Base-by-base conservation (phyloP, 2,329 filamentous ascomycete species). In the Zasmidium angulare region DNA sequence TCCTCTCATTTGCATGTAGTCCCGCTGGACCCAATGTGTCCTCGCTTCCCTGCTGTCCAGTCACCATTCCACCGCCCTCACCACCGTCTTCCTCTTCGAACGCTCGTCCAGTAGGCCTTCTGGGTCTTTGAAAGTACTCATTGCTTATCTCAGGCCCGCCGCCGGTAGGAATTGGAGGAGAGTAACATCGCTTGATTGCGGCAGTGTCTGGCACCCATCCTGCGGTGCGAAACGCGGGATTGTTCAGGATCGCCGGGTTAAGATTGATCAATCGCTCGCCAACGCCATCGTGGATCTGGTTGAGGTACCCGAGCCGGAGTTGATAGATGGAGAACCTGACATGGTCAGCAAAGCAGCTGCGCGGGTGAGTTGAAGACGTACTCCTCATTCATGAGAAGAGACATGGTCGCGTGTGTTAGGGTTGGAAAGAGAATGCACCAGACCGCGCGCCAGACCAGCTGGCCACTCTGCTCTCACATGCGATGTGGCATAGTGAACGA, bases 191-290 rank as follows among this genome's bases (percentile, higher is more conserved):
- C 75, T 93, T 93, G 73, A 89, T 86, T 64, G 91, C 87, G 19
- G 87, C 84, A 10, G 87, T 84, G 69, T 89, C 90, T 51, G 87
- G 80, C 47, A 86, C 84, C 90, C 90, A 95, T 65, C 90, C 91
- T 61, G 90, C 89, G 52, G 89, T 86, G 75, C 91, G 91, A 79
- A 93, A 95, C 26, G 89, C 87, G 1, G 88, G 86, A 24, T 90
- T 89, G 72, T 91, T 93, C 63, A 95, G 81, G 70, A 93, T 89
- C 64, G 83, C 82, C 70, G 91, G 87, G 75, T 93, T 90, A 62
- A 96, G 84, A 43, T 87, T 91, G 72, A 96, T 90, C 46, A 95
- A 82, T 20, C 90, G 87, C 74, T 96, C 91, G 65, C 90, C 90
- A 7, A 95, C 89, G 62, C 90, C 91, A 72, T 96, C 90, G 66